Evolutionary conservation across 257 asterid species (phyloP).

Genomic region (Solanum virginianum): DNA sequence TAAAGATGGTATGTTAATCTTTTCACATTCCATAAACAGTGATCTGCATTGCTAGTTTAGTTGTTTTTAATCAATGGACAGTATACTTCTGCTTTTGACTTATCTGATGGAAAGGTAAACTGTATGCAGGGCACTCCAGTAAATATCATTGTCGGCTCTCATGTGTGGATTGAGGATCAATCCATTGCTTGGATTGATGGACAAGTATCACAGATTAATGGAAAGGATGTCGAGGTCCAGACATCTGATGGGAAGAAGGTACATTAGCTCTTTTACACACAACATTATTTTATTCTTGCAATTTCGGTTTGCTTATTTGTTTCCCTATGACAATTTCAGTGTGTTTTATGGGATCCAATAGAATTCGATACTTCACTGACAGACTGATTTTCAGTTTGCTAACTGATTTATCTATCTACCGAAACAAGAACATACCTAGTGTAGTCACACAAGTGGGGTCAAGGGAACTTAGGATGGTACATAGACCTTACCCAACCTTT

Average conservation of each 20-base stretch:
- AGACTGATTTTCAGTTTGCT: neutral
- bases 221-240: neutral
- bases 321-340: neutral
- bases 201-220: slow-evolving; percentile 2
- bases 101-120: neutral
- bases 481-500: too few relatives aligned
- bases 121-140: slow-evolving; percentile 4
- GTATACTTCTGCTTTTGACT: neutral
- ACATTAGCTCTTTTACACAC: neutral
- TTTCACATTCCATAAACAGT: neutral
- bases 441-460: neutral
- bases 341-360: neutral
- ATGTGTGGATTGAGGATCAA: slow-evolving; percentile 2
- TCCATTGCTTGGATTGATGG: slow-evolving; percentile 5
- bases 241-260: slow-evolving; percentile 4
- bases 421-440: neutral
- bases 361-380: neutral
- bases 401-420: neutral
- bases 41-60: neutral
- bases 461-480: neutral
- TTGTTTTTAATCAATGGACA: too few relatives aligned
- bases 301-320: neutral
- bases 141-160: slow-evolving; percentile 5
- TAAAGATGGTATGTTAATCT: neutral
- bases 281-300: neutral